Conservation (phyloP, 257 asterid genomes). For the Solanum sparsipilum region DNA sequence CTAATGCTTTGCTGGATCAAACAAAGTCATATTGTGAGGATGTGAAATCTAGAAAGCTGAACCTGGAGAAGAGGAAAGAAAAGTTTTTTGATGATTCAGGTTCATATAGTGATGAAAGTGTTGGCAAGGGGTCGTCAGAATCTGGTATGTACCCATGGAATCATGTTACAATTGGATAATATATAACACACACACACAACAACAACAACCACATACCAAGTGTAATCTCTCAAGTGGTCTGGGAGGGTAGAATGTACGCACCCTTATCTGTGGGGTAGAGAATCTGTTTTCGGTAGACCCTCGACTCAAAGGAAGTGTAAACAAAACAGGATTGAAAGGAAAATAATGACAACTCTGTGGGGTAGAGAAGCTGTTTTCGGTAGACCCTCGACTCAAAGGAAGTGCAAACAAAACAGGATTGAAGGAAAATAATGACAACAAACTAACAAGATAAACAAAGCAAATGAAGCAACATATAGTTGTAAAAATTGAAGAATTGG, state of each 20-base stretch:
- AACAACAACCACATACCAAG: neutral
- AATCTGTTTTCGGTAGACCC: neutral
- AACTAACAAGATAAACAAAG: neutral
- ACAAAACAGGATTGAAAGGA: neutral
- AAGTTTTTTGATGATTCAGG: slow-evolving; percentile 10
- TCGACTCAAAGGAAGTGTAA: neutral
- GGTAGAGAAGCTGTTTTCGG: neutral
- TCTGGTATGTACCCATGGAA: slow-evolving; percentile 20
- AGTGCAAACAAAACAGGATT: neutral
- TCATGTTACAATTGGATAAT: neutral
- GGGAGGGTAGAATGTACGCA: neutral
- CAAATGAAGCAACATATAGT: neutral
- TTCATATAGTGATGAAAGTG: slow-evolving; percentile 12
- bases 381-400: neutral
- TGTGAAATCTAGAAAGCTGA: slow-evolving; percentile 22
- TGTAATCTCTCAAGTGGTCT: neutral
- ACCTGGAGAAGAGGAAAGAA: slow-evolving; percentile 26
- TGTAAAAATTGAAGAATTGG: neutral
- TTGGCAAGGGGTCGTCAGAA: slow-evolving; percentile 9
- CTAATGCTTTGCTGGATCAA: slow-evolving; percentile 47
- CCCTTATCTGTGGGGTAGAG: neutral
- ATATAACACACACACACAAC: neutral
- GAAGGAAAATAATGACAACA: neutral
- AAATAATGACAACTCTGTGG: neutral
- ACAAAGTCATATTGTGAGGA: slow-evolving; percentile 47